A percentile compares a stretch with the other conserved stretches of the same genome.
Evolutionary conservation across 208 protist genomes (phyloP).

Genomic region (Leishmania turanica): DNA sequence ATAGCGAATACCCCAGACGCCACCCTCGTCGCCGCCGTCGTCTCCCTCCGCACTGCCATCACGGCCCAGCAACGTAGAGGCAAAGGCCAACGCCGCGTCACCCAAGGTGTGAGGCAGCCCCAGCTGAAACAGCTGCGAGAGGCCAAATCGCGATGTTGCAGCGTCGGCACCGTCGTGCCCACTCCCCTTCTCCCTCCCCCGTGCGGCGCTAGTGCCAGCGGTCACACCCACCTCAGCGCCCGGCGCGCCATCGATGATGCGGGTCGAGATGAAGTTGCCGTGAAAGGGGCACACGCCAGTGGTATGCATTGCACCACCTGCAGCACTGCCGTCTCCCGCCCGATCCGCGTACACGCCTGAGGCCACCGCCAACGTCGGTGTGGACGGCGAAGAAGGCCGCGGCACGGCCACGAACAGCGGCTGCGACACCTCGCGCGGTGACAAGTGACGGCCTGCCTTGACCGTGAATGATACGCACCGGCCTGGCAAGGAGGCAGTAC

Average conservation of each 20-base stretch:
- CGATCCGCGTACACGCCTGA: background rate
- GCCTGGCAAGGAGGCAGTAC: slow-evolving; percentile 19
- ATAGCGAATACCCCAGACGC: slow-evolving; percentile 34
- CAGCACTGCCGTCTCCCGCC: background rate
- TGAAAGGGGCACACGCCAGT: slow-evolving; percentile 25
- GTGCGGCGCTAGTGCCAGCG: background rate
- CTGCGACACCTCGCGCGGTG: slow-evolving; percentile 54
- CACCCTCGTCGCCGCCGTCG: slow-evolving; percentile 1
- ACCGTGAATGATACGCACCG: slow-evolving; percentile 71
- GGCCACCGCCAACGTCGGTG: background rate
- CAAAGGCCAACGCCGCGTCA: background rate
- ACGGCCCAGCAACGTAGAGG: background rate
- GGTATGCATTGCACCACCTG: background rate
- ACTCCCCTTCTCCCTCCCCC: background rate
- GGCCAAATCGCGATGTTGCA: slow-evolving; percentile 3
- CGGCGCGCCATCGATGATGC: slow-evolving; percentile 37
- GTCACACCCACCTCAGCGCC: slow-evolving; percentile 14
- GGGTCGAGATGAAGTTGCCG: slow-evolving; percentile 41
- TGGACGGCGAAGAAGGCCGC: background rate
- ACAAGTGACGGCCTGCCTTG: slow-evolving; percentile 53
- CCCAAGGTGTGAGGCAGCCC: slow-evolving; percentile 27
- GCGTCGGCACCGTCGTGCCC: background rate
- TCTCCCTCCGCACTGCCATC: slow-evolving; percentile 2
- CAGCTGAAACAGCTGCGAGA: slow-evolving; percentile 32
- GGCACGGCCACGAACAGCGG: slow-evolving; percentile 61